Evolutionary conservation across 148 eudicot species (phyloP).

Genomic region (Vaccinium myrtillus): DNA sequence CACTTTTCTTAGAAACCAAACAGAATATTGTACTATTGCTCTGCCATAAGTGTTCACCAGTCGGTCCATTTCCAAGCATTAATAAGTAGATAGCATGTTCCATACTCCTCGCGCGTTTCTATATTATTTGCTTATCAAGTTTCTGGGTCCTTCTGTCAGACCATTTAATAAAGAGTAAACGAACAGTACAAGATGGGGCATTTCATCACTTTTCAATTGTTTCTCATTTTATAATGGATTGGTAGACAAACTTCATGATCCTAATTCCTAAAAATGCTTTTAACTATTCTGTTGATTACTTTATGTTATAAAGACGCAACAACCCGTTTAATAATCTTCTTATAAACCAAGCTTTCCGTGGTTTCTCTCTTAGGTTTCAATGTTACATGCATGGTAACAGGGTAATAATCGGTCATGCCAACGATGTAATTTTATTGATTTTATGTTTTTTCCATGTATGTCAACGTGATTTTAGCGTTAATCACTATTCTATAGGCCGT

Average conservation of each 20-base stretch:
- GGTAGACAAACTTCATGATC: not conserved
- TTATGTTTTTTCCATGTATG: not conserved
- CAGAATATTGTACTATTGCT: not conserved
- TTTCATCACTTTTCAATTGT: not conserved
- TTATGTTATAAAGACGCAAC: not conserved
- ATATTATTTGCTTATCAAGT: not conserved
- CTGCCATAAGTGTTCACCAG: not conserved
- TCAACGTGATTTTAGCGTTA: not conserved
- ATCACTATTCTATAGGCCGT: not conserved
- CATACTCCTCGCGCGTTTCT: not conserved
- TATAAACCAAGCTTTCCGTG: not conserved
- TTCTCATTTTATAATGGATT: not conserved
- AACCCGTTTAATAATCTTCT: not conserved
- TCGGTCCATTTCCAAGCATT: not conserved
- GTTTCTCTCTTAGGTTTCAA: not conserved
- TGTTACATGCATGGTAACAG: too few species aligned
- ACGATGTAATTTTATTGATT: too few species aligned
- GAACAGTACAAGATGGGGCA: not conserved
- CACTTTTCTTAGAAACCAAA: slow-evolving; percentile 4
- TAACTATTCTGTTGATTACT: not conserved
- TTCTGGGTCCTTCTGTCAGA: not conserved
- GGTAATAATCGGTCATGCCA: not conserved
- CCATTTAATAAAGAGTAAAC: not conserved
- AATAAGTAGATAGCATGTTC: not conserved
- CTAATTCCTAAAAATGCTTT: slow-evolving; percentile 4